These are phyloP conservation scores for Ampelocalamus luodianensis DNA, from an alignment of 176 grass and related monocot species.

Conservation along the genomic window DNA sequence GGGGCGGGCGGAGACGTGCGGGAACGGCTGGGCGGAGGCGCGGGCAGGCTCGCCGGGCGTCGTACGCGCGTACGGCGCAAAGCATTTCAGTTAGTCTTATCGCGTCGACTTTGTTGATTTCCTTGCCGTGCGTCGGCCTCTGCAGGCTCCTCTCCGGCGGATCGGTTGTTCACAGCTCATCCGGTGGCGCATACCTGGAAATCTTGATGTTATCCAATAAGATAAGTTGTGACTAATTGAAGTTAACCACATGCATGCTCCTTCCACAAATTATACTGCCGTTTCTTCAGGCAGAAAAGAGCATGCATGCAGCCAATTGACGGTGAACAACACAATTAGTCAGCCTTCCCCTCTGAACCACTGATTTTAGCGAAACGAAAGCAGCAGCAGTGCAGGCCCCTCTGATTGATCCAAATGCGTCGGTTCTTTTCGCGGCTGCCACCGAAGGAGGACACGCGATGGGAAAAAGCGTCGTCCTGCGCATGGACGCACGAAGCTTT, in stretches of 20 bases:
- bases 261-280: not conserved
- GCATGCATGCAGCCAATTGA: too few relatives aligned
- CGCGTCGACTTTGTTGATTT: too few relatives aligned
- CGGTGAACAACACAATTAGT: not conserved
- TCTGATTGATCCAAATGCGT: not conserved
- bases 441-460: not conserved
- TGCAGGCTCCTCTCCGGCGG: too few relatives aligned
- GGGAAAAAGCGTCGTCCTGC: not conserved
- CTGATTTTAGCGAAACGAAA: not conserved
- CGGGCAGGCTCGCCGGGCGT: too few relatives aligned
- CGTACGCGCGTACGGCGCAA: too few relatives aligned
- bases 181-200: not conserved
- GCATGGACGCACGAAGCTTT: not conserved
- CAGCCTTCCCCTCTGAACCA: not conserved
- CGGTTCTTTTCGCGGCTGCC: not conserved
- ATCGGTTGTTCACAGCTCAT: not conserved
- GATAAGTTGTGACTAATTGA: not conserved
- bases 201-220: not conserved
- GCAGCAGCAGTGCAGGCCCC: not conserved
- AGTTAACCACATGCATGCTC: not conserved
- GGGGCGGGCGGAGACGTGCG: too few relatives aligned
- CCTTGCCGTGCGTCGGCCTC: not conserved
- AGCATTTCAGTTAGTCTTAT: too few relatives aligned
- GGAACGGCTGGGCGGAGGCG: too few relatives aligned
- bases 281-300: not conserved